These are phyloP conservation scores for Fusarium sarcochroum DNA, from an alignment of 2,329 filamentous ascomycete species.

Conservation along the genomic window DNA sequence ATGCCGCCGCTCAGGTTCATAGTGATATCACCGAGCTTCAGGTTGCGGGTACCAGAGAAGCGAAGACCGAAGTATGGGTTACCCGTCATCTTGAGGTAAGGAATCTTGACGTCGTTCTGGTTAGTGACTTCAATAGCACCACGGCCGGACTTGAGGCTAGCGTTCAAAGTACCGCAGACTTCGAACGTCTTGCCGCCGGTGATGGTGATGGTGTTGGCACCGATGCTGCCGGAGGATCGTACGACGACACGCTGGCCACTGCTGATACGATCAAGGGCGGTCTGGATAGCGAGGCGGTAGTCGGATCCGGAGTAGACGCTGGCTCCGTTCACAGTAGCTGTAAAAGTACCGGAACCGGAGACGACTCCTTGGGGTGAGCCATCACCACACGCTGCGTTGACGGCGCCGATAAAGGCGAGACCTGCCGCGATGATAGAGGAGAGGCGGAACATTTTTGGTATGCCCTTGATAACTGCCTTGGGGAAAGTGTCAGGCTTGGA, in stretches of 20 bases:
- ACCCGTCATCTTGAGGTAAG: slow-evolving; percentile 70
- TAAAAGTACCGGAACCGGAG: slow-evolving; percentile 63
- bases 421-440: slow-evolving; percentile 56
- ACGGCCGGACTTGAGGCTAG: slow-evolving; percentile 56
- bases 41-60: slow-evolving; percentile 65
- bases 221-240: slow-evolving; percentile 68
- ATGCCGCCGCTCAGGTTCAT: slow-evolving; percentile 68
- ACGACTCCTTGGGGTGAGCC: slow-evolving; percentile 62
- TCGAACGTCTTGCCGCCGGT: slow-evolving; percentile 69
- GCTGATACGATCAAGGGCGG: slow-evolving; percentile 65
- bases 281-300: slow-evolving; percentile 68
- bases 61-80: slow-evolving; percentile 70
- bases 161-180: slow-evolving; percentile 70
- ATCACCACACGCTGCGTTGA: slow-evolving; percentile 62
- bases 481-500: neutral
- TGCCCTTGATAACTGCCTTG: neutral
- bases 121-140: slow-evolving; percentile 68
- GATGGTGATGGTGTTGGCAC: slow-evolving; percentile 66
- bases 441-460: slow-evolving; percentile 52
- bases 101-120: slow-evolving; percentile 65
- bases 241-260: slow-evolving; percentile 68
- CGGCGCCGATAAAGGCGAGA: slow-evolving; percentile 58
- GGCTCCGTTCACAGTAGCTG: slow-evolving; percentile 59
- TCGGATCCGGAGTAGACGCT: slow-evolving; percentile 66
- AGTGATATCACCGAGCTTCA: slow-evolving; percentile 65